These are phyloP conservation scores for Neopestalotiopsis clavispora DNA, from an alignment of 2,329 filamentous ascomycete genomes.

Conservation along the genomic window DNA sequence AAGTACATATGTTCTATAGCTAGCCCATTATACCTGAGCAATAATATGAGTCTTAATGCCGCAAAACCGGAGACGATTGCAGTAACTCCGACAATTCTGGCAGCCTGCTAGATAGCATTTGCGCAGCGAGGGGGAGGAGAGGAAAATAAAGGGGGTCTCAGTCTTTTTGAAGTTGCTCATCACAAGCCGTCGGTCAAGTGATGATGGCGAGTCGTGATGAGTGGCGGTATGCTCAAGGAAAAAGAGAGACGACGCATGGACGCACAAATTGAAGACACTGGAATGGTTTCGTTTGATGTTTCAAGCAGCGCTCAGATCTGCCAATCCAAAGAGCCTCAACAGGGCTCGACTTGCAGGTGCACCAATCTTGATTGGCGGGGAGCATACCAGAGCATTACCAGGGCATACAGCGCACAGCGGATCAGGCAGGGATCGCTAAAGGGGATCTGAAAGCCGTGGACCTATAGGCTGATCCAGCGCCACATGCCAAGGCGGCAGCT, in stretches of 20 bases:
- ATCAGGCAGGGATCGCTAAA: not conserved
- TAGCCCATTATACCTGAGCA: too few relatives aligned
- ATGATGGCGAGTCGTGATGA: not conserved
- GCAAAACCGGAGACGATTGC: too few relatives aligned
- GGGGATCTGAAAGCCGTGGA: not conserved
- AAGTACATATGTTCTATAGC: too few relatives aligned
- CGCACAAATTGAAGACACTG: slow-evolving; percentile 12
- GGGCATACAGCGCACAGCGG: not conserved
- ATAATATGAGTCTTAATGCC: too few relatives aligned
- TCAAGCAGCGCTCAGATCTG: slow-evolving; percentile 16
- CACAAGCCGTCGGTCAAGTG: not conserved
- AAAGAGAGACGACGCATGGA: not conserved
- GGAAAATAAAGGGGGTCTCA: not conserved
- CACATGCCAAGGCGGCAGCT: slow-evolving; percentile 13
- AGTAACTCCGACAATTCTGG: too few relatives aligned
- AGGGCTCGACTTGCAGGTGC: not conserved
- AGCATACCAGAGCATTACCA: not conserved
- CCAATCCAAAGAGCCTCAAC: slow-evolving; percentile 19
- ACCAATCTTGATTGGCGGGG: not conserved
- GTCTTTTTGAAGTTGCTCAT: not conserved
- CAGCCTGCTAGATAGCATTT: not conserved
- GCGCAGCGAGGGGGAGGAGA: not conserved
- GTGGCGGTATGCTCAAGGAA: not conserved
- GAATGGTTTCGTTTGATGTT: slow-evolving; percentile 23
- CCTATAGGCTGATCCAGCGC: not conserved